Evolutionary conservation across 2,329 filamentous ascomycete genomes (phyloP).

Genomic region (Aschersonia sp.): DNA sequence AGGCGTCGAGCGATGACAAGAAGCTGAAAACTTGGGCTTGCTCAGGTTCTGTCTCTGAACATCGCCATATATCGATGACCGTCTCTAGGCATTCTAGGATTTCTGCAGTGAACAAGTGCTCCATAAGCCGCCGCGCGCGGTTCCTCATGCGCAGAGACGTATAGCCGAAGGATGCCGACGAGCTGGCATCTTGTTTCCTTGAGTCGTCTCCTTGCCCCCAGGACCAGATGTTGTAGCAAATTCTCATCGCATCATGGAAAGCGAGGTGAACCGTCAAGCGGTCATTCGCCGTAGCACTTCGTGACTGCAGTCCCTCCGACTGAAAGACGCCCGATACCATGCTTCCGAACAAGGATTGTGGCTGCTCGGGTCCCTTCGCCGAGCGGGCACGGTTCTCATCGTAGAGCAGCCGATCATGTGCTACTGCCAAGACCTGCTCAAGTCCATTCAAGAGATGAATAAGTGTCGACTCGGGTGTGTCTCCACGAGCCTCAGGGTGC

Average conservation of each 20-base stretch:
- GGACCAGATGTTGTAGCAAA: conserved; percentile 89
- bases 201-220: conserved; percentile 61
- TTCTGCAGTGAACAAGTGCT: conserved; percentile 86
- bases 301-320: conserved; percentile 59
- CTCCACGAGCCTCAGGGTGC: conserved; percentile 1
- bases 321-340: conserved; percentile 89
- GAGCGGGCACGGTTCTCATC: conserved; percentile 59
- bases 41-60: conserved; percentile 27
- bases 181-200: conserved; percentile 46
- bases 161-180: conserved; percentile 72
- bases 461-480: conserved; percentile 51
- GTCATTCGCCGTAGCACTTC: conserved; percentile 80
- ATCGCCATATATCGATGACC: conserved; percentile 70
- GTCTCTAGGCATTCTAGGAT: conserved; percentile 89
- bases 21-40: conserved; percentile 64
- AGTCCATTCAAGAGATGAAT: conserved; percentile 85
- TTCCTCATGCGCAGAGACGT: conserved; percentile 87
- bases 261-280: conserved; percentile 87
- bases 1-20: conserved; percentile 80
- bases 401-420: conserved; percentile 64
- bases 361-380: conserved; percentile 66
- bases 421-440: conserved; percentile 76
- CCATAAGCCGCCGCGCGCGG: conserved; percentile 70
- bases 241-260: conserved; percentile 86
- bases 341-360: conserved; percentile 81